Conservation (phyloP, 2,329 filamentous ascomycete genomes). For the Pseudogymnoascus destructans region DNA sequence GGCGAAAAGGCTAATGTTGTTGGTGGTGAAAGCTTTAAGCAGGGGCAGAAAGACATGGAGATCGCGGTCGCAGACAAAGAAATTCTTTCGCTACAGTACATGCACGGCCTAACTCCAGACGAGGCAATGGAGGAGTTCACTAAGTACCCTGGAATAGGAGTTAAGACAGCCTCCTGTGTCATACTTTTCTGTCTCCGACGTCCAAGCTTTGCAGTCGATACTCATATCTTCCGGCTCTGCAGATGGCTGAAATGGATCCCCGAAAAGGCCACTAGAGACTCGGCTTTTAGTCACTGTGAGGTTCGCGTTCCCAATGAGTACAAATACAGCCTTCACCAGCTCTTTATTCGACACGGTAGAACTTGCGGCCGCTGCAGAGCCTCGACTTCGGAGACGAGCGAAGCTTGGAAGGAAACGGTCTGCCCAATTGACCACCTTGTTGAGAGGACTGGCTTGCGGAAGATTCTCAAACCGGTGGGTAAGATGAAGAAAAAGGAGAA, state of each 20-base stretch:
- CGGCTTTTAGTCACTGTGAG: constrained; percentile 41
- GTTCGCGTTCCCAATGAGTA: constrained; percentile 37
- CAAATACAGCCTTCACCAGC: constrained; percentile 42
- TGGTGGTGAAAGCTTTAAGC: constrained; percentile 29
- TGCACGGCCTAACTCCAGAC: constrained; percentile 33
- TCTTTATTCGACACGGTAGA: constrained; percentile 41
- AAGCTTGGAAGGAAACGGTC: constrained; percentile 45
- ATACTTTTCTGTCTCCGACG: constrained; percentile 41
- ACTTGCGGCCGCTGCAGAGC: constrained; percentile 35
- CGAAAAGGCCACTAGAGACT: constrained; percentile 31
- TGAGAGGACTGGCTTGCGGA: constrained; percentile 40
- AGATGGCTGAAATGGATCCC: constrained; percentile 46
- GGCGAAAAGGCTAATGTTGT: constrained; percentile 32
- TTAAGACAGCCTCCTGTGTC: constrained; percentile 45
- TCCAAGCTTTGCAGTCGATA: constrained; percentile 45
- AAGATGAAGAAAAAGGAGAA: constrained; percentile 20
- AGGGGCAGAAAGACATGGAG: constrained; percentile 42
- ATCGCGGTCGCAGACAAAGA: constrained; percentile 42
- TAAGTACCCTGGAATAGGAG: constrained; percentile 39
- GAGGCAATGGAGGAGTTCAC: constrained; percentile 39
- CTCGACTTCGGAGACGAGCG: constrained; percentile 42
- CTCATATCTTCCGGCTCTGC: constrained; percentile 40
- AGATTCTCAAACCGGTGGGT: constrained; percentile 26
- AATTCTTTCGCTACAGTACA: constrained; percentile 43
- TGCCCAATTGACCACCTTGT: constrained; percentile 54